Conservation (phyloP, 2,329 filamentous ascomycete genomes). For the Phyllosticta capitalensis region DNA sequence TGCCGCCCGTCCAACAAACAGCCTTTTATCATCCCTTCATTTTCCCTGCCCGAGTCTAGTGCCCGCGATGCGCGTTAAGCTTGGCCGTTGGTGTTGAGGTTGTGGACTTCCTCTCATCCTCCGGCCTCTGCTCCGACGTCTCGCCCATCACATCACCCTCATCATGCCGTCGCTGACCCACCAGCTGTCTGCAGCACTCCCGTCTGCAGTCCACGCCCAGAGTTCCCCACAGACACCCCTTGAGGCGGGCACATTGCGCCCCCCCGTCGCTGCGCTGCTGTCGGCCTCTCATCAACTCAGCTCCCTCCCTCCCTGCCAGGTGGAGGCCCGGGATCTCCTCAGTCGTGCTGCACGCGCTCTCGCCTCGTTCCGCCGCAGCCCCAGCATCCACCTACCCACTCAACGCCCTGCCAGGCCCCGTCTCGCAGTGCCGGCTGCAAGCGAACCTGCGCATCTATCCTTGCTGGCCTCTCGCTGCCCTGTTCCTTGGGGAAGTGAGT, state of each 20-base stretch:
- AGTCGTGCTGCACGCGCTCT: conserved; percentile 8
- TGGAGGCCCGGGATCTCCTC: conserved; percentile 5
- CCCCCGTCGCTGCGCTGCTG: conserved; percentile 4
- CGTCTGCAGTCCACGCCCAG: too few relatives aligned
- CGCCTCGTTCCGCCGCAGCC: conserved; percentile 7
- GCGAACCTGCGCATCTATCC: conserved; percentile 7
- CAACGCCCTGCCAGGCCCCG: not conserved
- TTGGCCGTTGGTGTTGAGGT: too few relatives aligned
- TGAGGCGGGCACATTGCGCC: not conserved
- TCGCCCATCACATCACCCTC: not conserved
- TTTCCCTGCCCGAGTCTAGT: not conserved
- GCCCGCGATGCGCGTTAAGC: not conserved
- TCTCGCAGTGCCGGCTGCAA: conserved; percentile 8
- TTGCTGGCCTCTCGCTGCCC: conserved; percentile 4
- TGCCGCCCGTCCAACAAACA: not conserved
- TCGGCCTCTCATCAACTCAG: conserved; percentile 1
- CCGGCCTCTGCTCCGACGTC: too few relatives aligned
- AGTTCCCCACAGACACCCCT: not conserved
- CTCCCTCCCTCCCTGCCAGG: conserved; percentile 2
- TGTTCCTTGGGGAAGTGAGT: not conserved
- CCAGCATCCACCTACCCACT: conserved; percentile 8
- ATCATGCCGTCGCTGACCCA: not conserved
- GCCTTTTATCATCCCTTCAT: not conserved
- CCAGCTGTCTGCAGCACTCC: not conserved
- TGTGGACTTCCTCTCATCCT: not conserved